Evolutionary conservation across 1,284 basidiomycete species (phyloP).

Genomic region (Ustilago tritici): DNA sequence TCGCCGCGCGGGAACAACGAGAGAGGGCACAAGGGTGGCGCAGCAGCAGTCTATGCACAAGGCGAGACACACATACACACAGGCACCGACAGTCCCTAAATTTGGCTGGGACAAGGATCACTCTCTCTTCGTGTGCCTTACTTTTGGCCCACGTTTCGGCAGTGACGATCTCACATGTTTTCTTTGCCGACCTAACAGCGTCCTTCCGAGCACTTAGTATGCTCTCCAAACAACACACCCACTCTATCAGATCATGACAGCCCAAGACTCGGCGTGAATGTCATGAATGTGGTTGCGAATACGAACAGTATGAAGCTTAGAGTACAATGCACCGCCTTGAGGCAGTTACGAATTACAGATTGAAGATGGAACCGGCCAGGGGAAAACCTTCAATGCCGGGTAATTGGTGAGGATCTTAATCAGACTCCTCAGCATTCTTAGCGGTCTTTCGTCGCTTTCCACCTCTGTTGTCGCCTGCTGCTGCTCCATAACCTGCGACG

Average conservation of each 20-base stretch:
- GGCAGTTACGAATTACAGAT: not conserved
- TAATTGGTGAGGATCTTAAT: slow-evolving; percentile 8
- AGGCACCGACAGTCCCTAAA: slow-evolving; percentile 3
- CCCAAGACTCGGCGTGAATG: not conserved
- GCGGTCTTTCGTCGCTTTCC: slow-evolving; percentile 55
- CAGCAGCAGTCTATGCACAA: slow-evolving; percentile 7
- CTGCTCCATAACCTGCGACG: slow-evolving; percentile 4
- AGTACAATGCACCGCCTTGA: not conserved
- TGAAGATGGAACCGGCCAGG: too few relatives aligned
- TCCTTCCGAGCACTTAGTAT: not conserved
- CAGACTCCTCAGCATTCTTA: slow-evolving; percentile 36
- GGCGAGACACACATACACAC: slow-evolving; percentile 11
- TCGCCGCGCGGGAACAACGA: slow-evolving; percentile 9
- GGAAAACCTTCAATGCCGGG: too few relatives aligned
- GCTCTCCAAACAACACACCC: not conserved
- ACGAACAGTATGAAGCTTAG: not conserved
- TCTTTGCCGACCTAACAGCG: not conserved
- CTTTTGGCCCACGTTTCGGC: not conserved
- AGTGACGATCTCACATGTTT: not conserved
- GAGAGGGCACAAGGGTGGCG: slow-evolving; percentile 14
- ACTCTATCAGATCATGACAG: not conserved
- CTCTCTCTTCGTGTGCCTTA: slow-evolving; percentile 12
- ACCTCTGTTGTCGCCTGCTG: slow-evolving; percentile 41
- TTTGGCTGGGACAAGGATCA: slow-evolving; percentile 1
- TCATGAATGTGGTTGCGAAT: slow-evolving; percentile 2